These are phyloP conservation scores for Suhomyces guaymorum DNA, from an alignment of 1,139 yeast species.

Conservation along the genomic window DNA sequence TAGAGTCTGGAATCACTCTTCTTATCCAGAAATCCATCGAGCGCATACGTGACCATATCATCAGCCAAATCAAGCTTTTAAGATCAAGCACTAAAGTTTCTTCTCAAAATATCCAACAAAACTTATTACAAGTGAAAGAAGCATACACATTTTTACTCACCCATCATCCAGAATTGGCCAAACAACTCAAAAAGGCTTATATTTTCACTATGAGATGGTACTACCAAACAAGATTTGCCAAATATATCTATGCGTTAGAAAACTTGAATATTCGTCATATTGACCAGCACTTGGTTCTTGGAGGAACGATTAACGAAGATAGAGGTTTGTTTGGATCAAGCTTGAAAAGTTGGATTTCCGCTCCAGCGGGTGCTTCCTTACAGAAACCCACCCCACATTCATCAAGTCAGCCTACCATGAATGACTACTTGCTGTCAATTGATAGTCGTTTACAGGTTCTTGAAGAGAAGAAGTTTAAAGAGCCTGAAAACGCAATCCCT, in stretches of 20 bases:
- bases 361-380: slow-evolving; percentile 5
- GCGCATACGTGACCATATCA: slow-evolving; percentile 69
- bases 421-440: slow-evolving; percentile 56
- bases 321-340: slow-evolving; percentile 30
- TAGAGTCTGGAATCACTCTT: slow-evolving; percentile 40
- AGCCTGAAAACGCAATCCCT: slow-evolving; percentile 67
- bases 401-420: slow-evolving; percentile 24
- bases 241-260: slow-evolving; percentile 76
- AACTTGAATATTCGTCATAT: slow-evolving; percentile 54
- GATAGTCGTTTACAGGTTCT: slow-evolving; percentile 58
- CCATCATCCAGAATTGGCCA: slow-evolving; percentile 64
- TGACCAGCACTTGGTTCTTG: slow-evolving; percentile 55
- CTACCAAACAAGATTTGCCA: slow-evolving; percentile 73
- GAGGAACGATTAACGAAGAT: slow-evolving; percentile 34
- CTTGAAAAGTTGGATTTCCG: slow-evolving; percentile 30
- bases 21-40: slow-evolving; percentile 61
- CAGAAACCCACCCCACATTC: slow-evolving; percentile 10
- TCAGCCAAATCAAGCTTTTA: slow-evolving; percentile 61
- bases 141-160: slow-evolving; percentile 56
- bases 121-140: slow-evolving; percentile 60
- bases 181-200: slow-evolving; percentile 79
- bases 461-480: slow-evolving; percentile 21
- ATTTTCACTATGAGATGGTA: slow-evolving; percentile 92
- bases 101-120: slow-evolving; percentile 75
- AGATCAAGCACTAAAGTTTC: slow-evolving; percentile 49